A percentile compares a stretch with the other conserved stretches of the same genome.
Conservation (phyloP, 2,329 filamentous ascomycete genomes). For the Pezicula radicicola region DNA sequence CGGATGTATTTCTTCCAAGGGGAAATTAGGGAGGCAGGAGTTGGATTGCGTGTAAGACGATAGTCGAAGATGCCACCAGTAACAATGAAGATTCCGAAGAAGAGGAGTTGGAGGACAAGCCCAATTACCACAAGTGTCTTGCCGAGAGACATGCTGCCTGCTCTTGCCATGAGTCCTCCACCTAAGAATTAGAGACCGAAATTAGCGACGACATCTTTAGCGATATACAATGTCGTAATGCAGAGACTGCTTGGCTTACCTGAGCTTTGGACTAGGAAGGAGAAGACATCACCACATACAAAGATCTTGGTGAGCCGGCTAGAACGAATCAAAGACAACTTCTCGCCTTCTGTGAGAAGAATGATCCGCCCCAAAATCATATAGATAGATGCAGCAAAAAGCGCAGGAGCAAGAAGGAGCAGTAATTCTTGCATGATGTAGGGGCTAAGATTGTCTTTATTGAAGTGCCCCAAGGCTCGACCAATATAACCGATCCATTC, state of each 20-base stretch:
- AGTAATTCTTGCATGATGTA: slow-evolving; percentile 34
- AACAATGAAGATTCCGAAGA: slow-evolving; percentile 46
- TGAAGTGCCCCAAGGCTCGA: slow-evolving; percentile 19
- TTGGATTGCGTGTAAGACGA: slow-evolving; percentile 30
- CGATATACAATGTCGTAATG: no score
- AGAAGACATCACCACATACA: slow-evolving; percentile 40
- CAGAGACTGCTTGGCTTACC: neutral
- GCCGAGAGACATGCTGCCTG: slow-evolving; percentile 26
- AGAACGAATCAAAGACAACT: slow-evolving; percentile 33
- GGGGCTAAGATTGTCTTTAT: slow-evolving; percentile 18
- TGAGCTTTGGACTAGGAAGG: slow-evolving; percentile 36
- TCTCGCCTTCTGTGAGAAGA: slow-evolving; percentile 30
- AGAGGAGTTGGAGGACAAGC: slow-evolving; percentile 44
- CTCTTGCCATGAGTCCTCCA: slow-evolving; percentile 25
- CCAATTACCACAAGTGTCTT: slow-evolving; percentile 42
- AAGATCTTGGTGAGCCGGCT: slow-evolving; percentile 43
- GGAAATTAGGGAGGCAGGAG: slow-evolving; percentile 14
- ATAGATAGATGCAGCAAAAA: slow-evolving; percentile 37
- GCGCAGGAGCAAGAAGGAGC: slow-evolving; percentile 33
- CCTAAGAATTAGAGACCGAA: slow-evolving; percentile 23
- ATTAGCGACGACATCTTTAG: neutral
- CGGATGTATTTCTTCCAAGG: slow-evolving; percentile 32
- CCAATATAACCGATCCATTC: slow-evolving; percentile 33
- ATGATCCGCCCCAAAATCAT: slow-evolving; percentile 36
- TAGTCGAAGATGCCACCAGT: slow-evolving; percentile 39